These are phyloP conservation scores for Penicillium psychrofluorescens DNA, from an alignment of 495 filamentous ascomycete genomes.

Conservation along the genomic window DNA sequence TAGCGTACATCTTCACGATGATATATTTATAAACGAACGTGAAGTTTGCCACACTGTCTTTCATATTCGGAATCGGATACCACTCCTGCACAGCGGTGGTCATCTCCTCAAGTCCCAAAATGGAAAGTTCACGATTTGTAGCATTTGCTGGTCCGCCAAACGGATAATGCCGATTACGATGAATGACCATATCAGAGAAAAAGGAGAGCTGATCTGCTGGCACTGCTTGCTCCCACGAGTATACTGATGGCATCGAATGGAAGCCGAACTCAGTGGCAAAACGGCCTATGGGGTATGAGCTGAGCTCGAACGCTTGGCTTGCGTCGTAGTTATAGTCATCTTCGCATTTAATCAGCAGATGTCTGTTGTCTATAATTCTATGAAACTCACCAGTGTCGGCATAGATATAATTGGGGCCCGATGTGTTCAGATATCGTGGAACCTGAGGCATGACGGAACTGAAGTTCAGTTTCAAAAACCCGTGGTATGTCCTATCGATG, in stretches of 20 bases:
- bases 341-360: no score
- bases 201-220: conserved; percentile 45
- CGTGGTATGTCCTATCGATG: conserved; percentile 44
- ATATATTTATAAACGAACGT: no score
- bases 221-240: conserved; percentile 53
- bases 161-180: conserved; percentile 62
- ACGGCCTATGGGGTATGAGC: conserved; percentile 52
- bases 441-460: conserved; percentile 49
- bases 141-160: conserved; percentile 21
- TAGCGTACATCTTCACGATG: no score
- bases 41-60: conserved; percentile 55
- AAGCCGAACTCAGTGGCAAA: conserved; percentile 64
- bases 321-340: conserved; percentile 64
- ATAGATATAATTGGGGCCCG: conserved; percentile 44
- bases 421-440: conserved; percentile 52
- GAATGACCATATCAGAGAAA: conserved; percentile 51
- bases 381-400: conserved; percentile 41
- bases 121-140: conserved; percentile 22
- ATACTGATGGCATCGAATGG: conserved; percentile 58
- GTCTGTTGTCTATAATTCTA: no score
- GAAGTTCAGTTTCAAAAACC: conserved; percentile 52
- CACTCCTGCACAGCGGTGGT: conserved; percentile 51
- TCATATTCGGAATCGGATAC: conserved; percentile 54
- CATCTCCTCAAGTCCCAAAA: conserved; percentile 54
- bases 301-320: conserved; percentile 46